Evolutionary conservation across 805 yeast species (phyloP).

Genomic region (Saccharomycopsis sp.): DNA sequence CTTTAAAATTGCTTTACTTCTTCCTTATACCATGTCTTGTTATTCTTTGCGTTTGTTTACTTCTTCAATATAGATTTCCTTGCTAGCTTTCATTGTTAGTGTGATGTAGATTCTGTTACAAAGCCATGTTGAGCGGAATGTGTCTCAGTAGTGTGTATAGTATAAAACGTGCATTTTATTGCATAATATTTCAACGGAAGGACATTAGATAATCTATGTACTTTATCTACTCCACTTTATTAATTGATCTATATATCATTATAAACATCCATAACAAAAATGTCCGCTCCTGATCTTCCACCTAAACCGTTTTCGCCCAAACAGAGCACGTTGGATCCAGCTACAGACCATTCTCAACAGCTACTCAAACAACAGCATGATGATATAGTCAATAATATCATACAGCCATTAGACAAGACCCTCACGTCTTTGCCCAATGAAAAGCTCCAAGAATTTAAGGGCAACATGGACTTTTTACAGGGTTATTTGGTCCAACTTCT

Average conservation of each 20-base stretch:
- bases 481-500: constrained; percentile 6
- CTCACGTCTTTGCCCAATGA: constrained; percentile 10
- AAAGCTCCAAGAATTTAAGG: constrained; percentile 12
- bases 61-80: background rate
- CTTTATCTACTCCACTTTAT: background rate
- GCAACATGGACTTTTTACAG: background rate
- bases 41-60: background rate
- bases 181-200: background rate
- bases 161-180: background rate
- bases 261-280: background rate
- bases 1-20: no score
- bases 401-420: constrained; percentile 3
- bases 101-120: background rate
- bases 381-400: background rate
- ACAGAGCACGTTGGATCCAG: background rate
- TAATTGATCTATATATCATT: background rate
- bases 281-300: background rate
- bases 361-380: background rate
- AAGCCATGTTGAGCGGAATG: background rate
- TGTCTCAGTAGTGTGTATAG: background rate
- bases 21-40: background rate
- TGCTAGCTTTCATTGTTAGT: background rate
- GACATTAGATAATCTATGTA: background rate
- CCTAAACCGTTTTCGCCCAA: background rate
- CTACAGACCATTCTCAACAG: background rate